phyloP scores from a whole-genome alignment of 2,329 filamentous ascomycete genomes.

The Colletotrichum phormii region DNA sequence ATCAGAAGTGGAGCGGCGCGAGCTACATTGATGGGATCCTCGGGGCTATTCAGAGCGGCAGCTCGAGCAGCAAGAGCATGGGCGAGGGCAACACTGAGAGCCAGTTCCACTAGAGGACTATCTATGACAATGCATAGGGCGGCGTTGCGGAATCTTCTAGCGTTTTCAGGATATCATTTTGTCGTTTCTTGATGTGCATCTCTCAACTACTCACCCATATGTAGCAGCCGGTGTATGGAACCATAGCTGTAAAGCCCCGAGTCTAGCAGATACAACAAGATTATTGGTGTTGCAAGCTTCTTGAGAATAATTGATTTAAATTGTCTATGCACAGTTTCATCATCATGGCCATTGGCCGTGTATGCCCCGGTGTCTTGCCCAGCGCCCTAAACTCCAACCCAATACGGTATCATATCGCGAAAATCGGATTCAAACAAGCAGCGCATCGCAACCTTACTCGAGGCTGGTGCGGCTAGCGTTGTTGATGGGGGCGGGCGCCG shows the following conservation, averaged over 20 bases:
- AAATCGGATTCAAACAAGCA: background rate
- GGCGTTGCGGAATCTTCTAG: background rate
- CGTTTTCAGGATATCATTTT: background rate
- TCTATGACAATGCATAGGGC: conserved; percentile 15
- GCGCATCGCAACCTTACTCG: conserved; percentile 1
- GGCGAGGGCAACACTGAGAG: conserved; percentile 92
- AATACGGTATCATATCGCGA: conserved; percentile 6
- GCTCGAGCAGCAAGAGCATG: conserved; percentile 91
- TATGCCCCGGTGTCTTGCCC: conserved; percentile 10
- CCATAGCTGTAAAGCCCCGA: background rate
- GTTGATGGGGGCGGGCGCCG: conserved; percentile 66
- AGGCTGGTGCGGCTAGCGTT: conserved; percentile 55
- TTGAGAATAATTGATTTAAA: background rate
- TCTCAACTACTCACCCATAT: background rate
- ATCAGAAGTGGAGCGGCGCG: conserved; percentile 85
- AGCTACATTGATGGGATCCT: conserved; percentile 88
- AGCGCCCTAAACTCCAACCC: conserved; percentile 33
- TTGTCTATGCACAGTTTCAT: conserved; percentile 30
- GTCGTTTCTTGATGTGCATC: background rate
- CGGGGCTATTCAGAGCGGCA: conserved; percentile 91
- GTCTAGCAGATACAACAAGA: background rate
- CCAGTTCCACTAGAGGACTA: conserved; percentile 60
- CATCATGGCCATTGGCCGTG: conserved; percentile 22
- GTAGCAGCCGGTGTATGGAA: background rate
- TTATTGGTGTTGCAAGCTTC: too few relatives aligned